Percentiles rank a stretch among this genome's conserved stretches.
phyloP scores from a whole-genome alignment of 306 rosid genomes.

The Medicago ruthenica region DNA sequence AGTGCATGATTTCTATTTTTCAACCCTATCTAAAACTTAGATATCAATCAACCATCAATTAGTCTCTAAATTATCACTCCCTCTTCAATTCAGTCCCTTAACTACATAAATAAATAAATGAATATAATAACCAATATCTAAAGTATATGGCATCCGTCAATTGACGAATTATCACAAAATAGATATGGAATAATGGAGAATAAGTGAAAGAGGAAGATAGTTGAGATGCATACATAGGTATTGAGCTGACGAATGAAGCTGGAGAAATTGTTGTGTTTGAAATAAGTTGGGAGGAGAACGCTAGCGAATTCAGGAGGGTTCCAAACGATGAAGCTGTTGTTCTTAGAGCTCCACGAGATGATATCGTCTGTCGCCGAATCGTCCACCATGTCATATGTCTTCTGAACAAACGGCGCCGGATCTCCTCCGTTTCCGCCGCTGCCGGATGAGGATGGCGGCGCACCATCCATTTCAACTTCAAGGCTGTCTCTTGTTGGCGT shows the following conservation, averaged over 20 bases:
- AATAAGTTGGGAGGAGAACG: slow-evolving; percentile 80
- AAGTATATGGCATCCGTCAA: not conserved
- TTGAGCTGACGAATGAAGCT: slow-evolving; percentile 99
- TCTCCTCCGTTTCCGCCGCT: slow-evolving; percentile 55
- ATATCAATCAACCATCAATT: not conserved
- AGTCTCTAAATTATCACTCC: not conserved
- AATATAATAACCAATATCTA: too few relatives aligned
- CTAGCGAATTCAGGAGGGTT: slow-evolving; percentile 88
- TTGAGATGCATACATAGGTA: slow-evolving; percentile 68
- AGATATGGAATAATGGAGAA: too few relatives aligned
- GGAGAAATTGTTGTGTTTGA: slow-evolving; percentile 97
- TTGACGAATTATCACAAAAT: too few relatives aligned
- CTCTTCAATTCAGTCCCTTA: not conserved
- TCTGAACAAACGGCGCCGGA: slow-evolving; percentile 87
- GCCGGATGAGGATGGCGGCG: slow-evolving; percentile 46
- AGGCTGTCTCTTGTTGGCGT: too few relatives aligned
- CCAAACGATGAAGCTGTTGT: slow-evolving; percentile 92
- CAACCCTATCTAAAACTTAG: not conserved
- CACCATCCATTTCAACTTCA: slow-evolving; percentile 66
- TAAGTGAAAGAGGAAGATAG: not conserved
- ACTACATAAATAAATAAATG: too few relatives aligned
- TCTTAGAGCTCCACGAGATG: slow-evolving; percentile 82
- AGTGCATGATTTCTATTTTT: slow-evolving; percentile 21
- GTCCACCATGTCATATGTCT: slow-evolving; percentile 96
- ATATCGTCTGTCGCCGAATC: slow-evolving; percentile 74